Evolutionary conservation across 2,329 filamentous ascomycete genomes (phyloP).

Genomic region (Seiridium cupressi): DNA sequence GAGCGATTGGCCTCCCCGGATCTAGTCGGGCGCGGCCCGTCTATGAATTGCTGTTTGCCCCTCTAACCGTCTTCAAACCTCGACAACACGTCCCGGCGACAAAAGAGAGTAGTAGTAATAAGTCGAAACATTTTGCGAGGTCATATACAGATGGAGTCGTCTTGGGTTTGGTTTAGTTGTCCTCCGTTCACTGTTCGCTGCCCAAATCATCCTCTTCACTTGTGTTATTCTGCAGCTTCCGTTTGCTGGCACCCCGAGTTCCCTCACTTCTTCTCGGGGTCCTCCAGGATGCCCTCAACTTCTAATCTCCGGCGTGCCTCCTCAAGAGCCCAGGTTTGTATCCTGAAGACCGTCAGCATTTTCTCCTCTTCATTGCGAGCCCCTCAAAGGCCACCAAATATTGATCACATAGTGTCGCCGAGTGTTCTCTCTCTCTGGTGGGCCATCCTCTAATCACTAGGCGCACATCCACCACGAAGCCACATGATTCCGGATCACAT

Average conservation of each 20-base stretch:
- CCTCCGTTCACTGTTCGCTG: background rate
- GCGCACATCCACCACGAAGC: too few species aligned
- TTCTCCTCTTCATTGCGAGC: background rate
- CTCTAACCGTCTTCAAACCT: conserved; percentile 3
- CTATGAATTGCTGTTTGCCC: conserved; percentile 8
- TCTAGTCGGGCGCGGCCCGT: conserved; percentile 7
- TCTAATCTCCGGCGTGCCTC: conserved; percentile 94
- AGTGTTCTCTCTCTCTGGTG: too few species aligned
- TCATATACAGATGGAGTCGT: conserved; percentile 10
- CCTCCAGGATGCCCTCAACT: conserved; percentile 88
- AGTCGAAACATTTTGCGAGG: conserved; percentile 4
- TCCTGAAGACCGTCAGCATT: conserved; percentile 55
- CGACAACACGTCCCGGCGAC: background rate
- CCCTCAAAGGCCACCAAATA: background rate
- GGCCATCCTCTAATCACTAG: too few species aligned
- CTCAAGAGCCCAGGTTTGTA: conserved; percentile 99
- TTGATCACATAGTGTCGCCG: too few species aligned
- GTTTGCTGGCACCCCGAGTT: background rate
- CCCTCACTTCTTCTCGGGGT: conserved; percentile 60
- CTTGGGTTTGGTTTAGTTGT: background rate
- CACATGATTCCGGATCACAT: background rate
- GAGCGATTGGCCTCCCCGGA: background rate
- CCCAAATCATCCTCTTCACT: background rate
- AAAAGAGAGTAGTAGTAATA: conserved; percentile 1
- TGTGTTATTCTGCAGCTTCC: background rate